These are phyloP conservation scores for Cylindrotheca closterium DNA, from an alignment of 108 stramenopile species.

Conservation along the genomic window DNA sequence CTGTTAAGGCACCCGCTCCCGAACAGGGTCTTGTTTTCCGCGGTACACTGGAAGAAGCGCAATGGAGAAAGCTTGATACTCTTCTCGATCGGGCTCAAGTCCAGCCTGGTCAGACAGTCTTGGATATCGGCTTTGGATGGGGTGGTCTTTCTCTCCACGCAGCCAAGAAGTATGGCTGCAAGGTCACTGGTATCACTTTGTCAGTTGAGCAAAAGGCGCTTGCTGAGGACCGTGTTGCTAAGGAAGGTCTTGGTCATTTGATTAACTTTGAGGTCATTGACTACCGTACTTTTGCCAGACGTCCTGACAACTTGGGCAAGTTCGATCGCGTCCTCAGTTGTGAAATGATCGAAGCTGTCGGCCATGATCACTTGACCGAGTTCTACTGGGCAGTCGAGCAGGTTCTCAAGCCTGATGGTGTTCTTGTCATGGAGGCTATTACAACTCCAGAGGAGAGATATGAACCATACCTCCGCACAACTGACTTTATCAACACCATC, in stretches of 20 bases:
- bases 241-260: constrained; percentile 77
- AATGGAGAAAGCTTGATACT: constrained; percentile 94
- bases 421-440: constrained; percentile 96
- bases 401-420: constrained; percentile 81
- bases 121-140: constrained; percentile 98
- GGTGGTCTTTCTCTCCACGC: constrained; percentile 92
- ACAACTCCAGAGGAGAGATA: constrained; percentile 95
- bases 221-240: constrained; percentile 82
- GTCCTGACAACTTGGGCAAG: constrained; percentile 57
- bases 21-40: constrained; percentile 46
- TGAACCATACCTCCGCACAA: constrained; percentile 81
- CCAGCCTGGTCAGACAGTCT: constrained; percentile 70
- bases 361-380: constrained; percentile 87
- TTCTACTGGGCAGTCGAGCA: constrained; percentile 93
- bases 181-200: constrained; percentile 91
- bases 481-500: constrained; percentile 96
- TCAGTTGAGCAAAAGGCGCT: constrained; percentile 92
- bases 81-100: constrained; percentile 78
- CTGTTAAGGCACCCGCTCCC: constrained; percentile 45
- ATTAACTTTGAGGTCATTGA: constrained; percentile 91
- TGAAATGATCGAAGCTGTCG: constrained; percentile 99
- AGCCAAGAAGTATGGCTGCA: constrained; percentile 89
- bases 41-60: constrained; percentile 89
- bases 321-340: constrained; percentile 94
- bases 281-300: constrained; percentile 83